Evolutionary conservation across 495 filamentous ascomycete species (phyloP), one percentile per base, ranked within the genome.

Genomic region (Podospora appendiculata): DNA sequence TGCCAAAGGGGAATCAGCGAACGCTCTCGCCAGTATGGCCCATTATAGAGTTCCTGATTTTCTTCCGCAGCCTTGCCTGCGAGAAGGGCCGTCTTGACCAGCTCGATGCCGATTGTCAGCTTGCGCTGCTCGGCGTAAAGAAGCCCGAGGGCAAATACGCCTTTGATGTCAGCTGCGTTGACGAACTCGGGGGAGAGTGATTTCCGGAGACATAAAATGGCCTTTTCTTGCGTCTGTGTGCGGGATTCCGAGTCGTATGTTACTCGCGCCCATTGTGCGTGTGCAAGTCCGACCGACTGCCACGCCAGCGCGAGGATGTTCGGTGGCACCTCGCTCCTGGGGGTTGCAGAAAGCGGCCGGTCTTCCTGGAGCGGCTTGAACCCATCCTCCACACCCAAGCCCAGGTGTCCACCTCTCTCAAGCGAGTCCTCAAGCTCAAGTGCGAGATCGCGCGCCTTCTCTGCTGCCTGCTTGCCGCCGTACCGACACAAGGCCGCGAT

Each of bases 201-300:
- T 53, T 75, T 85, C 41, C 83, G 78, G 47, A 97, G 78, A 54
- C 82, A 85, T 39, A 79, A 71, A 41, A 91, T 79, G 2, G 91
- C 93, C 55, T 85, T 79, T 16, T 77, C 70, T 55, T 92, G 88
- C 17, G 88, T 77, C 19, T 83, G 78, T 34, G 82, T 69, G 33
- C 93, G 78, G 6, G 77, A 64, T 53, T 85, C 77, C 11, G 85
- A 82, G 45, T 92, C 77, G 43, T 80, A 83, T 6, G 90, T 96
- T 65, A 84, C 77, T 13, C 82, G 78, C 41, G 91, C 88, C 89
- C 90, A 96, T 51, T 87, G 82, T 0, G 90, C 88, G 54, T 90
- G 82, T 32, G 85, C 83, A 54, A 91, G 77, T 19, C 92, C 93
- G 56, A 96, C 80, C 10, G 86, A 88, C 53, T 87, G 77, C 74